A percentile compares a stretch with the other conserved stretches of the same genome.
Conservation (phyloP, 495 filamentous ascomycete species). For the Penicillium fimorum region DNA sequence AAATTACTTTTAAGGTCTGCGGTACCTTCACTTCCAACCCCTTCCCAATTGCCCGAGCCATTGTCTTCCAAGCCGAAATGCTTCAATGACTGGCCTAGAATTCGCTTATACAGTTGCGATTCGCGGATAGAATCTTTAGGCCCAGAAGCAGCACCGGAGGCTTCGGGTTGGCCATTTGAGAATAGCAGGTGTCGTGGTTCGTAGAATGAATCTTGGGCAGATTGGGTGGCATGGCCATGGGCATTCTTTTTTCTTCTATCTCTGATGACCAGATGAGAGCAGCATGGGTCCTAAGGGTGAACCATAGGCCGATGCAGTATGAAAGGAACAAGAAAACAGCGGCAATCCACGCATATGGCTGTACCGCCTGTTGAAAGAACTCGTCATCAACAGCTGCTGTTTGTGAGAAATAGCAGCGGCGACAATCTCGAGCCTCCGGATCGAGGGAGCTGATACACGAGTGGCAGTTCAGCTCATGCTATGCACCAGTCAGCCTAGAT, state of each 20-base stretch:
- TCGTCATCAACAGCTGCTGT: constrained; percentile 77
- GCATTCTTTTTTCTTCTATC: constrained; percentile 74
- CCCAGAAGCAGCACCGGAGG: constrained; percentile 25
- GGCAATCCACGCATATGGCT: constrained; percentile 87
- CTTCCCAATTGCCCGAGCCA: constrained; percentile 47
- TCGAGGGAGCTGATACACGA: constrained; percentile 59
- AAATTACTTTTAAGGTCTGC: constrained; percentile 36
- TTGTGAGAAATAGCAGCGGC: constrained; percentile 91
- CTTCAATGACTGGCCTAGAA: constrained; percentile 82
- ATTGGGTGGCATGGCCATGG: constrained; percentile 20
- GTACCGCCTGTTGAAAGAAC: constrained; percentile 87
- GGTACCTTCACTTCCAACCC: constrained; percentile 21
- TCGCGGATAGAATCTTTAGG: constrained; percentile 62
- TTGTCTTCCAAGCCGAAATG: constrained; percentile 65
- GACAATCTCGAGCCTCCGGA: constrained; percentile 64
- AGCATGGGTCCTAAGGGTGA: constrained; percentile 93
- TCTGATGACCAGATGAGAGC: constrained; percentile 95
- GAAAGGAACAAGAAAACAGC: constrained; percentile 85
- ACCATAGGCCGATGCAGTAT: constrained; percentile 92
- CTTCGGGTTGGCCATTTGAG: constrained; percentile 32
- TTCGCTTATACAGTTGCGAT: constrained; percentile 86
- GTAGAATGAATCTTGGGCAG: constrained; percentile 40
- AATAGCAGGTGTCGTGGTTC: constrained; percentile 39
- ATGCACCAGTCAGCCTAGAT: constrained; percentile 19
- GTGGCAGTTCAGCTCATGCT: constrained; percentile 91